phyloP scores from a whole-genome alignment of 1,284 basidiomycete species.

The Ceratobasidium sp. region DNA sequence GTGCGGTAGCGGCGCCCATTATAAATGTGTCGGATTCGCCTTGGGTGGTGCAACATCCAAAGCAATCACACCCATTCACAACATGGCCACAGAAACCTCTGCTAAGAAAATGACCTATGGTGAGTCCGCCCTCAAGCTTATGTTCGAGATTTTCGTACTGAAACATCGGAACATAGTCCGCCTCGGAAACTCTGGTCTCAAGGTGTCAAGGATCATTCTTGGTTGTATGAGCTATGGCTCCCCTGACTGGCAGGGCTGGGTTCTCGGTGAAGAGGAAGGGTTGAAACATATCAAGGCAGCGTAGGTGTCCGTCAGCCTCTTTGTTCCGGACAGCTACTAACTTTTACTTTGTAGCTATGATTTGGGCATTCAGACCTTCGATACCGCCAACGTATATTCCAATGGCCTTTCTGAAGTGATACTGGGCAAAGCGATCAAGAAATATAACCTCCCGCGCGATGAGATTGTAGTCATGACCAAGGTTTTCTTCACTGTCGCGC shows the following conservation, averaged over 20 bases:
- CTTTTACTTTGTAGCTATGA: constrained; percentile 24
- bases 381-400: constrained; percentile 54
- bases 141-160: not conserved
- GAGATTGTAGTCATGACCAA: constrained; percentile 55
- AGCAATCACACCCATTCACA: too few relatives aligned
- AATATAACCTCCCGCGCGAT: constrained; percentile 53
- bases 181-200: constrained; percentile 39
- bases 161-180: constrained; percentile 21
- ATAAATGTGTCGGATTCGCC: too few relatives aligned
- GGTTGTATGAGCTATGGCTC: constrained; percentile 38
- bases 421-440: constrained; percentile 55
- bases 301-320: constrained; percentile 11
- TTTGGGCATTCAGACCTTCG: constrained; percentile 52
- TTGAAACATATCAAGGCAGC: constrained; percentile 38
- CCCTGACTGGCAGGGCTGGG: constrained; percentile 39
- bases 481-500: constrained; percentile 37
- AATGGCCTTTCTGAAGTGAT: constrained; percentile 52
- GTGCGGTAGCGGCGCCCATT: not conserved
- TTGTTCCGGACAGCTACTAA: not conserved
- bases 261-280: constrained; percentile 35
- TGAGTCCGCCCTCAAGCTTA: not conserved
- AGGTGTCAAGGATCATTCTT: constrained; percentile 39
- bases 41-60: too few relatives aligned
- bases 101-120: constrained; percentile 26
- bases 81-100: not conserved